Evolutionary conservation across 305 asterid genomes (phyloP).

Genomic region (Ajuga reptans): DNA sequence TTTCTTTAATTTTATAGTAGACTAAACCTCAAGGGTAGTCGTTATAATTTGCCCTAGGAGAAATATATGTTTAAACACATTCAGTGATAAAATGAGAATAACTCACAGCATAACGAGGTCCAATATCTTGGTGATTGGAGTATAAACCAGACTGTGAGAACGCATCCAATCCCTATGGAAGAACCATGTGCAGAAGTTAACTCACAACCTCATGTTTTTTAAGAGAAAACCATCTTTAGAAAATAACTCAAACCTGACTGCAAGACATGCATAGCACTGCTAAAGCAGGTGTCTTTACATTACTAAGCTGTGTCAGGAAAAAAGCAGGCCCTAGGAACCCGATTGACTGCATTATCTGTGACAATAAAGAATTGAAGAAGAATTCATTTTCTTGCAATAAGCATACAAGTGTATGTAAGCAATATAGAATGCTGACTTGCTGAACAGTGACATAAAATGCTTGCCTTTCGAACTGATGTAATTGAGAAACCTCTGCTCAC

Average conservation of each 20-base stretch:
- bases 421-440: background rate
- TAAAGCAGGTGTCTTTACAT: slow-evolving; percentile 76
- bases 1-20: too few relatives aligned
- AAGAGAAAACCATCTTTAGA: slow-evolving; percentile 7
- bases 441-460: slow-evolving; percentile 14
- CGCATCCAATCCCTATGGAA: slow-evolving; percentile 80
- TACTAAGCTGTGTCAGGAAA: slow-evolving; percentile 71
- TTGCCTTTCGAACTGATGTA: slow-evolving; percentile 52
- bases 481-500: slow-evolving; percentile 60
- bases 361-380: slow-evolving; percentile 9
- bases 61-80: background rate
- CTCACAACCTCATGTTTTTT: background rate
- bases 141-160: slow-evolving; percentile 96
- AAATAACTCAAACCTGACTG: slow-evolving; percentile 64
- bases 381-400: background rate
- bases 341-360: slow-evolving; percentile 91
- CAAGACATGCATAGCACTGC: slow-evolving; percentile 98
- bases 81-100: slow-evolving; percentile 7
- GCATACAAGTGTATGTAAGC: background rate
- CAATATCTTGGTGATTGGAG: slow-evolving; percentile 98
- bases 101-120: slow-evolving; percentile 95
- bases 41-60: too few relatives aligned
- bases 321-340: slow-evolving; percentile 96
- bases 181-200: background rate
- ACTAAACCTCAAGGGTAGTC: too few relatives aligned